Evolutionary conservation across 352 stramenopile species (phyloP).

Genomic region (Phytopythium litorale): DNA sequence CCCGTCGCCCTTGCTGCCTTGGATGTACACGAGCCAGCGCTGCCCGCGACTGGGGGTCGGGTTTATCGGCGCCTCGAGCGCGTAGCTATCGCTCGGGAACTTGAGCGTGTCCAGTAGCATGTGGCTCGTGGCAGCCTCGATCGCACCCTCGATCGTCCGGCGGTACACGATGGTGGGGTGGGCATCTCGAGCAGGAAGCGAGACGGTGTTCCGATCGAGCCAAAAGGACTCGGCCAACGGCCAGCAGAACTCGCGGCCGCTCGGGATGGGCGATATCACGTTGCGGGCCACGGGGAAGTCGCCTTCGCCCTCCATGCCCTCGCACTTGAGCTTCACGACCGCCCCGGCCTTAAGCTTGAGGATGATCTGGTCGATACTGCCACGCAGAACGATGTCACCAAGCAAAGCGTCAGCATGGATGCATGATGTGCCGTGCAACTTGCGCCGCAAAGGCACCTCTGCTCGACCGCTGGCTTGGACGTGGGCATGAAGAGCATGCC

Average conservation of each 20-base stretch:
- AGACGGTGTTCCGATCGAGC: slow-evolving; percentile 77
- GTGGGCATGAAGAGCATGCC: slow-evolving; percentile 83
- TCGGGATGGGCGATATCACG: slow-evolving; percentile 67
- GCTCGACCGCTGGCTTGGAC: slow-evolving; percentile 72
- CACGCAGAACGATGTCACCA: not conserved
- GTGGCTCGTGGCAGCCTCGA: slow-evolving; percentile 80
- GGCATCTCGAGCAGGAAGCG: slow-evolving; percentile 66
- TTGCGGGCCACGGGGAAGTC: slow-evolving; percentile 58
- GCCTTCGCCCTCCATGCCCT: slow-evolving; percentile 37
- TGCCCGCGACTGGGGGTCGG: slow-evolving; percentile 64
- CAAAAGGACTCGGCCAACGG: slow-evolving; percentile 82
- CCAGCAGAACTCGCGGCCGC: slow-evolving; percentile 79
- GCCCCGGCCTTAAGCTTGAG: slow-evolving; percentile 78
- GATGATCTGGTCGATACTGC: slow-evolving; percentile 82
- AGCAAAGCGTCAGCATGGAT: not conserved
- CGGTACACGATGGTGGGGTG: slow-evolving; percentile 72
- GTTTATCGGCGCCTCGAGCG: slow-evolving; percentile 53
- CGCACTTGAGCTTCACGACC: slow-evolving; percentile 79
- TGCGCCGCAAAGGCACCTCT: slow-evolving; percentile 26
- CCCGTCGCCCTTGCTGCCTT: slow-evolving; percentile 77
- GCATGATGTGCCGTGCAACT: too few relatives aligned
- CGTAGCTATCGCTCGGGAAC: slow-evolving; percentile 79
- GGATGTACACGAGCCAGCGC: slow-evolving; percentile 81
- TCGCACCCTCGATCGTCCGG: slow-evolving; percentile 67
- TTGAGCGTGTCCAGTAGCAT: slow-evolving; percentile 88